Conservation (phyloP, 768 basidiomycete species). For the Phaeolepiota aurea region DNA sequence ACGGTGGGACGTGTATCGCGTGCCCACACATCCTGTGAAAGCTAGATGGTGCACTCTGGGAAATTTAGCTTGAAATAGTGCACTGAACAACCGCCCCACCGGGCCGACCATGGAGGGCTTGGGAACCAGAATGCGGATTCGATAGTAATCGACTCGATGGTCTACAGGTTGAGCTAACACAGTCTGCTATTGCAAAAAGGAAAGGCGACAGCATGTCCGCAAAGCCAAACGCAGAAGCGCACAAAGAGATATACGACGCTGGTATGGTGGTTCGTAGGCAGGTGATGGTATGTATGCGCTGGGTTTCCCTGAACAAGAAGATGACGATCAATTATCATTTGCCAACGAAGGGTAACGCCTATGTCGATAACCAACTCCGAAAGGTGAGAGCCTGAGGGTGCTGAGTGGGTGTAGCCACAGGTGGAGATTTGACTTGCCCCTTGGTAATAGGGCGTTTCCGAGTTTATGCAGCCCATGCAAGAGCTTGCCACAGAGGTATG, state of each 20-base stretch:
- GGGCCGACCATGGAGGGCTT: background rate
- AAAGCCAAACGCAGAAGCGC: slow-evolving; percentile 23
- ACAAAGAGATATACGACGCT: slow-evolving; percentile 32
- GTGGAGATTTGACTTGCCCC: background rate
- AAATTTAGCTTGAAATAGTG: too few species aligned
- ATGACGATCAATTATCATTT: too few species aligned
- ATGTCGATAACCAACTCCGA: slow-evolving; percentile 31
- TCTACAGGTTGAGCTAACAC: background rate
- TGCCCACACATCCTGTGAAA: too few species aligned
- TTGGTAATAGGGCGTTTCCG: slow-evolving; percentile 22
- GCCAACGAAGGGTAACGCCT: slow-evolving; percentile 37
- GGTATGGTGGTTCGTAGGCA: slow-evolving; percentile 30
- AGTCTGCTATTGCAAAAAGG: too few species aligned
- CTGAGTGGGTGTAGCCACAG: too few species aligned
- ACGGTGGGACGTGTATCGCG: too few species aligned
- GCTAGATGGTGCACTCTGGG: too few species aligned
- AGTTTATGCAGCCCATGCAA: slow-evolving; percentile 41
- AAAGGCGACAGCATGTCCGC: background rate
- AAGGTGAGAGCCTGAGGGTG: slow-evolving; percentile 13
- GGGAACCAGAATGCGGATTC: background rate
- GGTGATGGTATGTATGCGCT: slow-evolving; percentile 27
- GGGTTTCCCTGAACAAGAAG: too few species aligned
- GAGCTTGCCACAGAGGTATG: slow-evolving; percentile 32
- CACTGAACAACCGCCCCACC: background rate
- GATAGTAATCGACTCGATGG: background rate